Percentiles rank a stretch among this genome's conserved stretches.
phyloP scores from a whole-genome alignment of 305 asterid species.

The Salvia sclarea region DNA sequence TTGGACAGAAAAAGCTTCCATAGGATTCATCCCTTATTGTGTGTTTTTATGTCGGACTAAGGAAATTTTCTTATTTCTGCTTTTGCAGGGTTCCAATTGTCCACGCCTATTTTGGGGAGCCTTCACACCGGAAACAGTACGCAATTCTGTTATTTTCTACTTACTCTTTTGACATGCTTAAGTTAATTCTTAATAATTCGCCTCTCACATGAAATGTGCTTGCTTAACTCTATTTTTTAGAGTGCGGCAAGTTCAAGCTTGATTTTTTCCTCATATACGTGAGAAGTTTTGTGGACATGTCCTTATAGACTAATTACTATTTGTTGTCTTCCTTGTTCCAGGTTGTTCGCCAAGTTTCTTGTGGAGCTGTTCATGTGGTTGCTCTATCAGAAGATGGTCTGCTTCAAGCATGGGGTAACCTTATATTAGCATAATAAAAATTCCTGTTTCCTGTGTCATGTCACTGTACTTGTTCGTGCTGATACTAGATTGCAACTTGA shows the following conservation, averaged over 20 bases:
- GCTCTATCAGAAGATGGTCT: slow-evolving; percentile 93
- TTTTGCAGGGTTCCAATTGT: slow-evolving; percentile 70
- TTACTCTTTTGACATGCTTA: slow-evolving; percentile 11
- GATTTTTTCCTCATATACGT: background rate
- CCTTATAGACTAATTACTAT: background rate
- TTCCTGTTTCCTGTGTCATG: slow-evolving; percentile 18
- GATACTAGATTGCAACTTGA: slow-evolving; percentile 19
- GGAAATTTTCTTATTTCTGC: slow-evolving; percentile 17
- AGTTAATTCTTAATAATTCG: slow-evolving; percentile 3
- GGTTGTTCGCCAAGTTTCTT: slow-evolving; percentile 89
- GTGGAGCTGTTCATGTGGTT: slow-evolving; percentile 96
- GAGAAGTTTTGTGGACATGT: background rate
- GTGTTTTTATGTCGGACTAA: slow-evolving; percentile 24
- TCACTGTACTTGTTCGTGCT: slow-evolving; percentile 15
- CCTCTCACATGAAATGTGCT: background rate
- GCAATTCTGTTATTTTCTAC: slow-evolving; percentile 5
- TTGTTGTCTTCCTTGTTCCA: slow-evolving; percentile 36
- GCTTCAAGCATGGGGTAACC: slow-evolving; percentile 93
- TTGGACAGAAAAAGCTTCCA: background rate
- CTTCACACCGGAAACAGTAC: slow-evolving; percentile 80
- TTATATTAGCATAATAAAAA: slow-evolving; percentile 5
- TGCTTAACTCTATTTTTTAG: no score
- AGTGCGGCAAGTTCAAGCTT: no score
- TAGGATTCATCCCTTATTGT: slow-evolving; percentile 1
- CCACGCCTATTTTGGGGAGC: slow-evolving; percentile 91